phyloP scores from a whole-genome alignment of 2,329 filamentous ascomycete species.

The Calycina marina region DNA sequence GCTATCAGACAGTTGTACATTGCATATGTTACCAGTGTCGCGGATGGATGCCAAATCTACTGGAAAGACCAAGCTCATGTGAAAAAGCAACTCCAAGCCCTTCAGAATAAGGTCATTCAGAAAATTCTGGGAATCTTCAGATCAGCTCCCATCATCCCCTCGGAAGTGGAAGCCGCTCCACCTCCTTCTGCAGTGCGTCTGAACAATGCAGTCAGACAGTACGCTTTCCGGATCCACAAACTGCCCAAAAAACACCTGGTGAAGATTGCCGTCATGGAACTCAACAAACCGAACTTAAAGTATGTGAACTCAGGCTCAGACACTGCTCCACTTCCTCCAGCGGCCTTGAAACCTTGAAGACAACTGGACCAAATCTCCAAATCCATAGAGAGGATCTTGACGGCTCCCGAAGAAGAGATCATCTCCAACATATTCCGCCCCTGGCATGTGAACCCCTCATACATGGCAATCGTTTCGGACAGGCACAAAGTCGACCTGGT shows the following conservation, averaged over 20 bases:
- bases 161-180: neutral
- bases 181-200: neutral
- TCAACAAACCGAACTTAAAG: too few relatives aligned
- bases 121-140: neutral
- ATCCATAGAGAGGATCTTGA: too few relatives aligned
- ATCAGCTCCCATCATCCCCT: neutral
- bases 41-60: neutral
- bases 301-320: too few relatives aligned
- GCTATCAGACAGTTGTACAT: neutral
- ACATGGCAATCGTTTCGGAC: too few relatives aligned
- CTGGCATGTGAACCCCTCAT: too few relatives aligned
- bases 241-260: neutral
- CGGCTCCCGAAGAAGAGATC: too few relatives aligned
- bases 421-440: neutral
- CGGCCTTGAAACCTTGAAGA: too few relatives aligned
- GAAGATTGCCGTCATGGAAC: too few relatives aligned
- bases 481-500: neutral
- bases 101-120: neutral
- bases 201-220: neutral
- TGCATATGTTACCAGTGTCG: neutral
- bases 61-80: neutral
- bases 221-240: neutral
- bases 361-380: too few relatives aligned
- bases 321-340: too few relatives aligned
- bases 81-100: neutral